Percentiles rank a stretch among this genome's conserved stretches.
Evolutionary conservation across 2,329 filamentous ascomycete genomes (phyloP).

Genomic region (Paracamarosporium sp.): DNA sequence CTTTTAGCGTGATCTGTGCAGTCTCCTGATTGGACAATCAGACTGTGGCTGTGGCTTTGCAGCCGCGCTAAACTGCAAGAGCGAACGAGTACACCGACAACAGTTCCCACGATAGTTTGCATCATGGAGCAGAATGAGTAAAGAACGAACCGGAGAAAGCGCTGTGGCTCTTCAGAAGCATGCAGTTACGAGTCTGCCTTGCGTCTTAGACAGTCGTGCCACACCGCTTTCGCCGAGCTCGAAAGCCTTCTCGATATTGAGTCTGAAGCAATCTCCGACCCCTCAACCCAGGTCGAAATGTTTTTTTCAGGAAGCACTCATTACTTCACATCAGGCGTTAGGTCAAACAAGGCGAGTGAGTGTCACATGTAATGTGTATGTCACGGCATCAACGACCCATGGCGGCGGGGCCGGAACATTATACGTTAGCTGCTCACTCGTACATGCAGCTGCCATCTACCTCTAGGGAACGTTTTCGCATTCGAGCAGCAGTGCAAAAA

Average conservation of each 20-base stretch:
- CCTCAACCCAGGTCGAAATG: background rate
- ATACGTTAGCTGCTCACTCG: background rate
- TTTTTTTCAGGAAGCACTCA: background rate
- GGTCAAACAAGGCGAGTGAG: background rate
- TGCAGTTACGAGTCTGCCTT: slow-evolving; percentile 14
- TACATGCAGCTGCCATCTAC: background rate
- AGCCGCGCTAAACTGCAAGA: background rate
- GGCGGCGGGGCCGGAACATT: background rate
- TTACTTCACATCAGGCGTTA: background rate
- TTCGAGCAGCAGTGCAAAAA: background rate
- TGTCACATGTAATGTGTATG: background rate
- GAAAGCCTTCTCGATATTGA: background rate
- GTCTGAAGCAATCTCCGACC: background rate
- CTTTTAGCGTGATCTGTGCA: background rate
- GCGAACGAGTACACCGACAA: slow-evolving; percentile 5
- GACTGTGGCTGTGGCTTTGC: slow-evolving; percentile 1
- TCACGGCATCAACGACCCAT: background rate
- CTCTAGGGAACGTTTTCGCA: background rate
- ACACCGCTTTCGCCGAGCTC: slow-evolving; percentile 5
- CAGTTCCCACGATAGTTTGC: slow-evolving; percentile 11
- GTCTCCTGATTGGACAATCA: background rate
- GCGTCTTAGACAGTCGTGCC: background rate
- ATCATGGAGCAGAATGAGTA: slow-evolving; percentile 10
- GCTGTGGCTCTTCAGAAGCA: background rate
- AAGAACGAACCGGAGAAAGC: slow-evolving; percentile 4